Percentiles rank a stretch among this genome's conserved stretches.
These are phyloP conservation scores for Isatis tinctoria DNA, from an alignment of 345 rosid genomes.

Conservation along the genomic window DNA sequence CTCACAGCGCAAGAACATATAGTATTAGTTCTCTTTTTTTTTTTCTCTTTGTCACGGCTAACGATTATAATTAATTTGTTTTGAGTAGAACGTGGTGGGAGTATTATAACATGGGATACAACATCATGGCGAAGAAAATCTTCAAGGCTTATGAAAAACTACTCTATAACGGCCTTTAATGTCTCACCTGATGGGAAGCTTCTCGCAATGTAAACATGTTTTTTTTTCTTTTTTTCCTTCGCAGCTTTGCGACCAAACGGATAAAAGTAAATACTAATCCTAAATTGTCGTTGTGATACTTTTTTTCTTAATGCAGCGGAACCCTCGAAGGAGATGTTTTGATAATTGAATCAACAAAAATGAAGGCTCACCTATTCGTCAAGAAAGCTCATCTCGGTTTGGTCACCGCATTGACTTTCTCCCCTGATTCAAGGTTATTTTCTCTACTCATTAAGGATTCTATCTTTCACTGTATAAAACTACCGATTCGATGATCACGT, in stretches of 20 bases:
- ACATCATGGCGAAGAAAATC: slow-evolving; percentile 55
- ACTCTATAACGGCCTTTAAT: slow-evolving; percentile 60
- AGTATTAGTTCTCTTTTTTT: not conserved
- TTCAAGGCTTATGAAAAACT: slow-evolving; percentile 52
- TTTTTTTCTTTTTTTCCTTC: not conserved
- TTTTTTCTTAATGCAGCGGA: slow-evolving; percentile 48
- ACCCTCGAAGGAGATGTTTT: slow-evolving; percentile 61
- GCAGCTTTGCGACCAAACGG: not conserved
- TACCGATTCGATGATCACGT: not conserved
- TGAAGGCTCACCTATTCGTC: slow-evolving; percentile 43
- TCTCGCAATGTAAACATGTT: slow-evolving; percentile 58
- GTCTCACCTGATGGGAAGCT: slow-evolving; percentile 80
- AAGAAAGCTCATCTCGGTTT: slow-evolving; percentile 83
- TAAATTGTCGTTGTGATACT: not conserved
- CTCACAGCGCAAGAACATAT: not conserved
- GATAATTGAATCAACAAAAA: slow-evolving; percentile 46
- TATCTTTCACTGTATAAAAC: not conserved
- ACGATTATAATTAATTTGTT: not conserved
- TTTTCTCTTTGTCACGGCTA: not conserved
- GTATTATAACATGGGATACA: slow-evolving; percentile 70
- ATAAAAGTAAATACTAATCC: not conserved
- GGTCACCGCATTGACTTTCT: slow-evolving; percentile 76
- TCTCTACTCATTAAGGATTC: not conserved
- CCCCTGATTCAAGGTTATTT: slow-evolving; percentile 83
- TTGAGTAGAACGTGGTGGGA: slow-evolving; percentile 57